Evolutionary conservation across 768 basidiomycete genomes (phyloP), one percentile per base, ranked within the genome.

Genomic region (Boletus sp.): DNA sequence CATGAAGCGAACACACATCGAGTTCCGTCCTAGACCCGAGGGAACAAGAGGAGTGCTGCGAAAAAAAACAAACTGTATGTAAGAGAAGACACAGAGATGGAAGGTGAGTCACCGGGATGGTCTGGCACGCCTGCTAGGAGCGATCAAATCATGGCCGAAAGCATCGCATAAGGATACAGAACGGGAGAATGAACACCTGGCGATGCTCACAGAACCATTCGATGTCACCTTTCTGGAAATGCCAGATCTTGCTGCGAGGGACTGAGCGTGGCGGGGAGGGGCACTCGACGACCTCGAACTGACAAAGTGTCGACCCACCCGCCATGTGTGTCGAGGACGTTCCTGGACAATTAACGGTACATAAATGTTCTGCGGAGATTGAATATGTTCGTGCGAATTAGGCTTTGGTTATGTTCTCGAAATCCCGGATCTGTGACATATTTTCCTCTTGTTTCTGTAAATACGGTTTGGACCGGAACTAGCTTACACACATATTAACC

Each of bases 341-440:
- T 64, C 70, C 68, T 70, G 59, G 66, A 64, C 50, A 62, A 67
- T 70, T 57, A 62, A 68, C 61, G 51, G 25, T 25, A 25, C 25
- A 45, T 47, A 66, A 59, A 56, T 62, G 60, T 59, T 57, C 7
- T 65, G 64, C 69, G 70, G 69, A 67, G 69, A 64, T 70, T 67
- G 63, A 72, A 72, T 55, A 37, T 58, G 56, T 52, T 53, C 66
- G 69, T 70, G 69, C 53, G 69, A 70, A 70, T 62, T 69, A 59
- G 40, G 58, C 70, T 69, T 69, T 72, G 55, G 69, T 72, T 70
- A 72, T 70, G 70, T 70, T 70, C 69, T 70, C 66, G 68, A 70
- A 72, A 63, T 72, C 67, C 70, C 69, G 63, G 62, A 72, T 70
- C 70, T 70, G 69, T 72, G 69, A 70, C 71, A 70, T 70, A 70